Evolutionary conservation across 148 eudicot species (phyloP).

Genomic region (Vaccinium macrocarpon): DNA sequence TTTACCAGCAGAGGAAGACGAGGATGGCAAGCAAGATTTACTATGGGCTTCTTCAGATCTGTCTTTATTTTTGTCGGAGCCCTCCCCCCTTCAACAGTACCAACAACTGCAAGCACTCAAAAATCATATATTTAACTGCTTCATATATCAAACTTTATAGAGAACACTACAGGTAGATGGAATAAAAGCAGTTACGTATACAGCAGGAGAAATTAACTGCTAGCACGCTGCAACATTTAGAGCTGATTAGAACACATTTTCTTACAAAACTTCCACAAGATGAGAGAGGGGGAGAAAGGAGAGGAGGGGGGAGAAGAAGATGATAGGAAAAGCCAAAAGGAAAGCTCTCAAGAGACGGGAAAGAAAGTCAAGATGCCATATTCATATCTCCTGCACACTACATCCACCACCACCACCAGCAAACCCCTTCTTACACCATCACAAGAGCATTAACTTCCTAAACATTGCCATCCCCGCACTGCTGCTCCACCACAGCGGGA

Average conservation of each 20-base stretch:
- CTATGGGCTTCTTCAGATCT: conserved; percentile 94
- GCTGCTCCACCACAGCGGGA: neutral
- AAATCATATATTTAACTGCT: conserved; percentile 13
- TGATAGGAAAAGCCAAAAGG: neutral
- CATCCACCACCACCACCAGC: neutral
- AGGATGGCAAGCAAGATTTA: conserved; percentile 98
- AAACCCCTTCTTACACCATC: conserved; percentile 5
- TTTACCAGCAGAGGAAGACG: conserved; percentile 92
- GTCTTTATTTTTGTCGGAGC: conserved; percentile 97
- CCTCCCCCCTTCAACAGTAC: conserved; percentile 97
- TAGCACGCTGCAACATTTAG: neutral
- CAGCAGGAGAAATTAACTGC: neutral
- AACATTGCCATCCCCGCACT: neutral
- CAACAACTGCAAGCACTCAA: conserved; percentile 65
- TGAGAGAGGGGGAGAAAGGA: neutral
- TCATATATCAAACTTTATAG: conserved; percentile 3
- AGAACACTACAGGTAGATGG: neutral
- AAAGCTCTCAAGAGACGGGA: neutral
- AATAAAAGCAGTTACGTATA: neutral
- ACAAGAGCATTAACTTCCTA: neutral
- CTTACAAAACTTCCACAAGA: neutral
- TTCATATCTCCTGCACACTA: neutral
- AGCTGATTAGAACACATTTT: neutral
- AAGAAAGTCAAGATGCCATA: conserved; percentile 9
- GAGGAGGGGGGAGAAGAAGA: neutral